Evolutionary conservation across 2,329 filamentous ascomycete species (phyloP), one percentile per base, ranked within the genome.

Genomic region (Paraconiothyrium brasiliense): DNA sequence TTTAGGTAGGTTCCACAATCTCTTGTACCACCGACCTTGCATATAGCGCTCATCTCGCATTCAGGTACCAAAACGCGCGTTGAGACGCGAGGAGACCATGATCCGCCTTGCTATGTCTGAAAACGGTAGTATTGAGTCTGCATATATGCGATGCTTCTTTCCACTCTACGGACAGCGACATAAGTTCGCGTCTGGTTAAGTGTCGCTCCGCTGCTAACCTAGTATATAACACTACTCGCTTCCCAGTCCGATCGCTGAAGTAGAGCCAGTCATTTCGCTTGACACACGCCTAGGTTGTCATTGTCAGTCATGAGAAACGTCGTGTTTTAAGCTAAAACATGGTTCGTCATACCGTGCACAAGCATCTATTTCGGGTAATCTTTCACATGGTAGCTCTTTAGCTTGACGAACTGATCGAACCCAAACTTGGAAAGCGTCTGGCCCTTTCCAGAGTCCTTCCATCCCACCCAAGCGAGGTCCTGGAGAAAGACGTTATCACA

Each of bases 391-490:
- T 91, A 96, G 84, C 92, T 97, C 89, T 97, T 97, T 72, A 97
- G 85, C 85, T 95, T 97, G 76, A 96, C 90, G 76, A 97, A 98
- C 76, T 97, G 92, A 71, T 97, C 94, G 75, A 96, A 98, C 11
- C 94, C 94, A 74, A 94, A 97, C 71, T 84, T 89, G 81, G 93
- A 95, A 71, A 98, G 82, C 10, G 94, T 97, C 70, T 94, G 90
- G 24, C 94, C 94, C 79, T 92, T 94, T 67, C 94, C 94, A 63
- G 93, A 97, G 78, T 97, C 93, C 84, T 98, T 98, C 93, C 93
- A 97, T 11, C 94, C 94, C 2, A 94, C 95, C 93, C 93, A 97
- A n/a, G 93, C 93, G 68, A 97, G 87, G 79, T 97, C 93, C 92
- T 94, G 16, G 13, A 10, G 71, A 41, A 6, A 14, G n/a, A 22